phyloP scores from a whole-genome alignment of 225 moss, liverwort and hornwort genomes.

The Antitrichia curtipendula region DNA sequence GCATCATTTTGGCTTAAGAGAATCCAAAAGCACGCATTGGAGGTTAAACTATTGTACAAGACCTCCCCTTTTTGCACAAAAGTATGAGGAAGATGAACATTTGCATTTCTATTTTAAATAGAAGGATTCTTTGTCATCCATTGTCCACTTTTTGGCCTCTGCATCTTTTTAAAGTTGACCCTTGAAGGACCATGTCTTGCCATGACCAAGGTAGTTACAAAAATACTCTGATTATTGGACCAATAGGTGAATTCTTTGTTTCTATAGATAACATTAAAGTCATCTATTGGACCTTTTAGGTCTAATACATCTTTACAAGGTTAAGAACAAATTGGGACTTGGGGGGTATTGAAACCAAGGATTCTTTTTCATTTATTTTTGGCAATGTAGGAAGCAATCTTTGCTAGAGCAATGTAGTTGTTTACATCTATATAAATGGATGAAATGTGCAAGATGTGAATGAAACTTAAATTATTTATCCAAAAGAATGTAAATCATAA shows the following conservation, averaged over 20 bases:
- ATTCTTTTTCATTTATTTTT: not conserved
- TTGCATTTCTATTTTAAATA: no score
- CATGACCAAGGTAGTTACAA: no score
- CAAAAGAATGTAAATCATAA: not conserved
- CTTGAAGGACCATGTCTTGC: no score
- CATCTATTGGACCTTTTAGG: not conserved
- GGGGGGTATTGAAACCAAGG: fast-evolving
- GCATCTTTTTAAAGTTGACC: no score
- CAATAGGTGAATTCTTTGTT: not conserved
- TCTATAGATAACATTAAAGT: not conserved
- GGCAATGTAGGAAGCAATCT: fast-evolving
- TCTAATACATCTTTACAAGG: fast-evolving
- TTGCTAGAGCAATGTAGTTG: fast-evolving
- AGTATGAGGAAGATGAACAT: no score
- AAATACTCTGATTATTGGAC: not conserved
- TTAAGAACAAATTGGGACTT: not conserved
- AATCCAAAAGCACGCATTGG: no score
- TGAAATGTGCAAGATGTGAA: not conserved
- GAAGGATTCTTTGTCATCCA: no score
- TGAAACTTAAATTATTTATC: not conserved
- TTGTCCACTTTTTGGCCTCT: no score
- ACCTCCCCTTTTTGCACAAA: no score
- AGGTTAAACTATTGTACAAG: no score
- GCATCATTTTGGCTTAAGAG: no score
- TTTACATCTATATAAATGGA: not conserved